Conservation (phyloP, 2,329 filamentous ascomycete genomes). For the Macrophomina tecta region DNA sequence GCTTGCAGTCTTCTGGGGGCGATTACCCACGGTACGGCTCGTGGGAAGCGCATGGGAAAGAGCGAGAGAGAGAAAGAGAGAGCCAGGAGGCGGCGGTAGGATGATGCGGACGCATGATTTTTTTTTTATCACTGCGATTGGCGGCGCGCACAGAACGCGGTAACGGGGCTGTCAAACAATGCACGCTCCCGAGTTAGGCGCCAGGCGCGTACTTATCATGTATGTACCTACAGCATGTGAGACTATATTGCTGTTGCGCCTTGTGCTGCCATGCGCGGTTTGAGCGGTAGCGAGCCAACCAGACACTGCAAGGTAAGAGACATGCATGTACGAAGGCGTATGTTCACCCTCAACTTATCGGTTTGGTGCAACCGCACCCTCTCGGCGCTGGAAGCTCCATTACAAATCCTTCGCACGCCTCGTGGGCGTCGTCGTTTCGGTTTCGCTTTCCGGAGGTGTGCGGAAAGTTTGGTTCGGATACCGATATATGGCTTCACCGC, state of each 20-base stretch:
- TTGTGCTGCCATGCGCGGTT: slow-evolving; percentile 2
- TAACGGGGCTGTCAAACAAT: slow-evolving; percentile 1
- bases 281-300: neutral
- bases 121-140: slow-evolving; percentile 4
- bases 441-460: neutral
- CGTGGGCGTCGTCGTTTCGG: slow-evolving; percentile 10
- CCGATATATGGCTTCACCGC: slow-evolving; percentile 21
- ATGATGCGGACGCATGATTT: neutral
- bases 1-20: neutral
- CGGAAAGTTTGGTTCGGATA: neutral
- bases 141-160: slow-evolving; percentile 2
- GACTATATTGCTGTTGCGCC: neutral
- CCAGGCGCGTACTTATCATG: slow-evolving; percentile 11
- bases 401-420: slow-evolving; percentile 13
- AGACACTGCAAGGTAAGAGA: slow-evolving; percentile 1
- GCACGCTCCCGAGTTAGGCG: slow-evolving; percentile 10
- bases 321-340: neutral
- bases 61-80: neutral
- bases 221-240: slow-evolving; percentile 10
- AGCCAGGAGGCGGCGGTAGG: neutral
- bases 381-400: neutral
- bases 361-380: slow-evolving; percentile 7
- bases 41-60: neutral
- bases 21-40: slow-evolving; percentile 10
- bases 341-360: slow-evolving; percentile 8